Evolutionary conservation across 495 filamentous ascomycete genomes (phyloP).

Genomic region (Parathielavia appendiculata): DNA sequence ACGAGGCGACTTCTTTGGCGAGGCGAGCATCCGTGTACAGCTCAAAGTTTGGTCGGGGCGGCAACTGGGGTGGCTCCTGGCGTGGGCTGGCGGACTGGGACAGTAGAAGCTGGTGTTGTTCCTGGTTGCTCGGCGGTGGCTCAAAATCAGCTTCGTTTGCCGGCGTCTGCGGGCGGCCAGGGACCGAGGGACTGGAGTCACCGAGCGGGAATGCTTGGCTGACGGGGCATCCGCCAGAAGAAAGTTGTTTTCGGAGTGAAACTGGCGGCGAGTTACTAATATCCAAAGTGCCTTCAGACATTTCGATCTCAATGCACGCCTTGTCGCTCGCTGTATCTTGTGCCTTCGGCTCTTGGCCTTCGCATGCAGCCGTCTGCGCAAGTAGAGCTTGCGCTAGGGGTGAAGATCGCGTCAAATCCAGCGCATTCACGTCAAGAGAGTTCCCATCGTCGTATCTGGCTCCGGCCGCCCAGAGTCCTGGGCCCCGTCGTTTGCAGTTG

Average conservation of each 20-base stretch:
- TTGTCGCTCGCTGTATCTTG: not conserved
- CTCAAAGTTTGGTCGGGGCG: slow-evolving; percentile 52
- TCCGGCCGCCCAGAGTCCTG: slow-evolving; percentile 61
- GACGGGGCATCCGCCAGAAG: not conserved
- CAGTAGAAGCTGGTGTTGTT: slow-evolving; percentile 26
- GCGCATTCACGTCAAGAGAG: slow-evolving; percentile 52
- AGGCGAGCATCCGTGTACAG: slow-evolving; percentile 61
- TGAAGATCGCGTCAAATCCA: slow-evolving; percentile 52
- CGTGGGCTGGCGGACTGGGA: slow-evolving; percentile 17
- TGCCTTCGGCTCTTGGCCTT: not conserved
- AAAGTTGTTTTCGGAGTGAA: not conserved
- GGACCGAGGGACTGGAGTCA: not conserved
- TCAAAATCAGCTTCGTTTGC: slow-evolving; percentile 19
- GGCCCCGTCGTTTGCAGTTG: slow-evolving; percentile 10
- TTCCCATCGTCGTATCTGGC: slow-evolving; percentile 59
- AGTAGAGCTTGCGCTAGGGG: slow-evolving; percentile 11
- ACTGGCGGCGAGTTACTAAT: not conserved
- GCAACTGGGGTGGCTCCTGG: slow-evolving; percentile 10
- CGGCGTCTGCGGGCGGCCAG: not conserved
- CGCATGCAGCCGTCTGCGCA: not conserved
- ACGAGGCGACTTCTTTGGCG: slow-evolving; percentile 55
- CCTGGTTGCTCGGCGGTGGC: slow-evolving; percentile 34
- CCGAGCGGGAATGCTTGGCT: not conserved
- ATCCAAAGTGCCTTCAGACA: slow-evolving; percentile 13
- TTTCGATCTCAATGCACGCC: slow-evolving; percentile 12